phyloP scores from a whole-genome alignment of 805 yeast species.

The Candida taoyuanica region DNA sequence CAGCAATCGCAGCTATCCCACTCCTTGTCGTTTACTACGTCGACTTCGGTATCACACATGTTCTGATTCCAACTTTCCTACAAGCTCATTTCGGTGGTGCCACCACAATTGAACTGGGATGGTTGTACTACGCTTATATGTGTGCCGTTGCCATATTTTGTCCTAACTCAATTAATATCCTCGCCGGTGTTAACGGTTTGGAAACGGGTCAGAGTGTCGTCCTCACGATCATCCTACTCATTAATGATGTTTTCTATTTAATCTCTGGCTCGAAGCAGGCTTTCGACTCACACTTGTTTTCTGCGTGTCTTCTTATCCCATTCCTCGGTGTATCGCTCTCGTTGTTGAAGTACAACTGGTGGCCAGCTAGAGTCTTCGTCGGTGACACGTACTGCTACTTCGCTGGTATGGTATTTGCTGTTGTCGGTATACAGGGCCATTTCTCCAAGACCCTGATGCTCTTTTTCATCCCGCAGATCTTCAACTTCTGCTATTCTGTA shows the following conservation, averaged over 20 bases:
- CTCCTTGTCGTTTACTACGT: constrained; percentile 85
- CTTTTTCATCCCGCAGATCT: constrained; percentile 85
- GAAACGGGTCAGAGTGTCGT: constrained; percentile 95
- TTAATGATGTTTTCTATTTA: constrained; percentile 74
- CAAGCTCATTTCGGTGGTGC: constrained; percentile 39
- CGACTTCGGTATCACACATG: constrained; percentile 88
- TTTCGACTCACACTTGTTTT: constrained; percentile 75
- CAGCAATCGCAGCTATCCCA: constrained; percentile 93
- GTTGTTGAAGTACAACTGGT: constrained; percentile 76
- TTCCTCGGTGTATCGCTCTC: constrained; percentile 81
- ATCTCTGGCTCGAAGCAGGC: constrained; percentile 36
- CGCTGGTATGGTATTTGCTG: constrained; percentile 98
- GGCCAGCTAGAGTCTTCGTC: constrained; percentile 89
- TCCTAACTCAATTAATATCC: constrained; percentile 91
- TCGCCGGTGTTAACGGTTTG: constrained; percentile 94
- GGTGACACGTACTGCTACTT: constrained; percentile 98
- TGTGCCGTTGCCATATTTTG: constrained; percentile 86
- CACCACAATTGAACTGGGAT: constrained; percentile 63
- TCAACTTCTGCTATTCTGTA: constrained; percentile 84
- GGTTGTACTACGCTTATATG: constrained; percentile 84
- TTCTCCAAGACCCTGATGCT: constrained; percentile 88
- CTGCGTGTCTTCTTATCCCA: constrained; percentile 77
- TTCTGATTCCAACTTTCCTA: constrained; percentile 68
- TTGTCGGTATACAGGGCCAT: constrained; percentile 93
- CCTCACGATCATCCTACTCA: constrained; percentile 60